A percentile compares a stretch with the other conserved stretches of the same genome.
Conservation (phyloP, 2,329 filamentous ascomycete genomes). For the Penicillium sp. region DNA sequence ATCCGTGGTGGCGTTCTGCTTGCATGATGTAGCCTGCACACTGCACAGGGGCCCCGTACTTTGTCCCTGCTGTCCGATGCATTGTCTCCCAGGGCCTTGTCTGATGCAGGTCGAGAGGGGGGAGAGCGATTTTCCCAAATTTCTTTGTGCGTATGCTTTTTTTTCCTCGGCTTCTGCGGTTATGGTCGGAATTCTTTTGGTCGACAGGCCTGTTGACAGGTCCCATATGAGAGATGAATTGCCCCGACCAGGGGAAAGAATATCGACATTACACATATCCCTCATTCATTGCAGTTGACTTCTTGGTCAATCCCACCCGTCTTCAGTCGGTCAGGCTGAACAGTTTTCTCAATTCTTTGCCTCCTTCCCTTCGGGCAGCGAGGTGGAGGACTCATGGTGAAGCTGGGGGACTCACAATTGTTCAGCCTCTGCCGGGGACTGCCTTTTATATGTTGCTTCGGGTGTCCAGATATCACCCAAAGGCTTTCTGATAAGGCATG, state of each 20-base stretch:
- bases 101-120: not conserved
- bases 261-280: not conserved
- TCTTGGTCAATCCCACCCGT: not conserved
- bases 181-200: constrained; percentile 17
- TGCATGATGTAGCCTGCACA: not conserved
- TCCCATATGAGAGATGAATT: constrained; percentile 16
- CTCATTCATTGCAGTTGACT: not conserved
- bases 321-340: not conserved
- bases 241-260: constrained; percentile 1
- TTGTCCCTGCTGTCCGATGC: too few relatives aligned
- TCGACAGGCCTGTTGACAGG: not conserved
- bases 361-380: not conserved
- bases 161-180: constrained; percentile 28
- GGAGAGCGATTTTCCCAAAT: not conserved
- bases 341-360: not conserved
- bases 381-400: not conserved
- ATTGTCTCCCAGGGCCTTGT: too few relatives aligned
- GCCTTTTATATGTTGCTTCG: constrained; percentile 18
- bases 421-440: not conserved
- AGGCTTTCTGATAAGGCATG: constrained; percentile 31
- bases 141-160: not conserved
- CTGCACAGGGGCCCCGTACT: not conserved
- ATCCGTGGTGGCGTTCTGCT: not conserved
- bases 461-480: constrained; percentile 27
- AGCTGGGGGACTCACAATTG: not conserved